Percentiles rank a stretch among this genome's conserved stretches.
These are phyloP conservation scores for Pestalotiopsis sp. DNA, from an alignment of 2,329 filamentous ascomycete genomes.

Conservation along the genomic window DNA sequence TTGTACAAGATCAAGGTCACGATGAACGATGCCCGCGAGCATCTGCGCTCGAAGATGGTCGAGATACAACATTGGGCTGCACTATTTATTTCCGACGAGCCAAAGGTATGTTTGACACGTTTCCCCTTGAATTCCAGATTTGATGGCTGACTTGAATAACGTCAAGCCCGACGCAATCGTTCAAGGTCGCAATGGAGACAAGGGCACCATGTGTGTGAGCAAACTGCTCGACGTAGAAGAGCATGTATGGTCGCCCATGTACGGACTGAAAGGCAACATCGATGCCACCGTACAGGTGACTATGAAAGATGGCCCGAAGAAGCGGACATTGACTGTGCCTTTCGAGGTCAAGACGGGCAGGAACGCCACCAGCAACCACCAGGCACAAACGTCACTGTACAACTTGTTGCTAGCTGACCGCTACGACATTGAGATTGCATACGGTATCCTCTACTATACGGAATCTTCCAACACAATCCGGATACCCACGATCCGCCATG, in stretches of 20 bases:
- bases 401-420: constrained; percentile 90
- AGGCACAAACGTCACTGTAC: constrained; percentile 93
- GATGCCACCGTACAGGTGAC: constrained; percentile 93
- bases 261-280: constrained; percentile 95
- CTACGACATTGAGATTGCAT: constrained; percentile 90
- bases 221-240: constrained; percentile 97
- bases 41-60: constrained; percentile 81
- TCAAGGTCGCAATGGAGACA: constrained; percentile 76
- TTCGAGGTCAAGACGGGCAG: constrained; percentile 96
- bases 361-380: constrained; percentile 78
- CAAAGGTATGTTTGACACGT: constrained; percentile 54
- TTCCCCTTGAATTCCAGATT: not conserved
- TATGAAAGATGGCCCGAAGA: constrained; percentile 70
- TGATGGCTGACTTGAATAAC: not conserved
- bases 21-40: constrained; percentile 71
- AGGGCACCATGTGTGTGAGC: constrained; percentile 80
- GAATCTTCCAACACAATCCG: constrained; percentile 85
- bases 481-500: constrained; percentile 82
- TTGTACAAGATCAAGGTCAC: constrained; percentile 85
- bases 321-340: constrained; percentile 78
- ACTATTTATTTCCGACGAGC: constrained; percentile 73
- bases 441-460: constrained; percentile 93
- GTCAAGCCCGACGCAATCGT: constrained; percentile 68
- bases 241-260: constrained; percentile 97
- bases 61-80: constrained; percentile 84